Base-by-base conservation (phyloP, 192 early-diverging fungal species). In the Paraglomus occultum region DNA sequence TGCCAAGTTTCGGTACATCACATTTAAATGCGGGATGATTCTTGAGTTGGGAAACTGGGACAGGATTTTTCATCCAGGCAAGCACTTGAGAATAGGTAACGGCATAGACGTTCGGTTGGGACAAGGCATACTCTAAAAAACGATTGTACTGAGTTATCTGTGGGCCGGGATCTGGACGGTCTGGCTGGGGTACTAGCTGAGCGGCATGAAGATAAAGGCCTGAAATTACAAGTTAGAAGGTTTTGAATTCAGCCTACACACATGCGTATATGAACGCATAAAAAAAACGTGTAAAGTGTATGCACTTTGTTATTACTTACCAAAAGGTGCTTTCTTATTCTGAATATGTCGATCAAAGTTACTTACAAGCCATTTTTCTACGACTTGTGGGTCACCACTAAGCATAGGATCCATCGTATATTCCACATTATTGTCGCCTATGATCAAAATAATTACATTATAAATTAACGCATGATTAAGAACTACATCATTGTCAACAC, bases 61-160 rank as follows among this genome's bases (percentile, higher is more conserved):
- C 90, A 39, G 90, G 90, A 76, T 91, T 90, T 79, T 90, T 72
- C 87, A 91, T 90, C 82, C 89, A 91, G 69, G 86, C 72, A 20
- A 91, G 73, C 42, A 91, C 51, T 67, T 91, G 90, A 42, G 83
- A 77, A 63, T 80, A 81, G 59, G 88, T 90, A 15, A 91, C 84
- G 75, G 90, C 87, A 86, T 88, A 91, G 20, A 87, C 85, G 76
- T 91, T 84, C 12, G 81, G 79, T 48, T 85, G 74, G 22, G 74
- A 57, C 31, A 79, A 71, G 20, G 80, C 78, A 49, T 79, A 86
- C 47, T 79, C 62, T 45, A 91, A 79, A 63, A 91, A 87, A 0
- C 64, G 74, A 2, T 77, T 71, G 44, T 85, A 76, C 10, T 76
- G 51, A 5, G 45, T 40, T 14, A 75, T 73, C 0, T 71, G 23